phyloP scores from a whole-genome alignment of 1,284 basidiomycete genomes.

The Melanopsichium pennsylvanicum region DNA sequence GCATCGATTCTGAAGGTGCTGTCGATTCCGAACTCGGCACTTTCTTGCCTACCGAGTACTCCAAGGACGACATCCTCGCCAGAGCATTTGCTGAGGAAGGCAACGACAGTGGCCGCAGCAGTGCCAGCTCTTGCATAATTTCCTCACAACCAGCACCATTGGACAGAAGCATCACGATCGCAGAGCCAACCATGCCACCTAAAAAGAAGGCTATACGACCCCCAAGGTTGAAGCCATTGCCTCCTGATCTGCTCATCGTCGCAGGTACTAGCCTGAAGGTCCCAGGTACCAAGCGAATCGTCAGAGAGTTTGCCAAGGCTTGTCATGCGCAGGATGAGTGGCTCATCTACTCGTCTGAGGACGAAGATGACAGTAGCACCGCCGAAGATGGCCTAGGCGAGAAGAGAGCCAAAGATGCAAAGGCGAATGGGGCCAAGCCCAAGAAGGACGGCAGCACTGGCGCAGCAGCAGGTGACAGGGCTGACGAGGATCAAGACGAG shows the following conservation, averaged over 20 bases:
- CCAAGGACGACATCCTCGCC: conserved; percentile 44
- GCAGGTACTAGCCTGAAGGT: conserved; percentile 97
- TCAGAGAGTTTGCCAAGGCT: conserved; percentile 87
- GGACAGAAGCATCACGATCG: conserved; percentile 23
- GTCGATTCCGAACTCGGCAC: conserved; percentile 26
- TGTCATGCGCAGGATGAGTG: conserved; percentile 72
- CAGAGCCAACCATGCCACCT: conserved; percentile 17
- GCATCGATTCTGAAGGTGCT: conserved; percentile 26
- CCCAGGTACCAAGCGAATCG: conserved; percentile 88
- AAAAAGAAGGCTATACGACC: conserved; percentile 30
- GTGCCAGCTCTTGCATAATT: background rate
- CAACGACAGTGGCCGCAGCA: conserved; percentile 10
- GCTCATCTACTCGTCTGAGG: conserved; percentile 44
- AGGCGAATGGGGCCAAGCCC: conserved; percentile 1
- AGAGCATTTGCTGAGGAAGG: conserved; percentile 44
- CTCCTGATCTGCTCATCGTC: conserved; percentile 89
- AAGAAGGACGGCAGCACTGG: conserved; percentile 7
- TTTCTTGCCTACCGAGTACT: conserved; percentile 6
- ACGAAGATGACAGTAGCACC: conserved; percentile 44
- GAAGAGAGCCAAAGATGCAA: conserved; percentile 13
- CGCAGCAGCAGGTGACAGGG: background rate
- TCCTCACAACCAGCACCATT: conserved; percentile 12
- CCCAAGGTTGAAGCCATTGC: conserved; percentile 59
- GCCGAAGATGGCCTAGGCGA: conserved; percentile 44
- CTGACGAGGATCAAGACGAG: conserved; percentile 15